phyloP scores from a whole-genome alignment of 768 basidiomycete genomes.

The Tylopilus plumbeoviolaceoides region DNA sequence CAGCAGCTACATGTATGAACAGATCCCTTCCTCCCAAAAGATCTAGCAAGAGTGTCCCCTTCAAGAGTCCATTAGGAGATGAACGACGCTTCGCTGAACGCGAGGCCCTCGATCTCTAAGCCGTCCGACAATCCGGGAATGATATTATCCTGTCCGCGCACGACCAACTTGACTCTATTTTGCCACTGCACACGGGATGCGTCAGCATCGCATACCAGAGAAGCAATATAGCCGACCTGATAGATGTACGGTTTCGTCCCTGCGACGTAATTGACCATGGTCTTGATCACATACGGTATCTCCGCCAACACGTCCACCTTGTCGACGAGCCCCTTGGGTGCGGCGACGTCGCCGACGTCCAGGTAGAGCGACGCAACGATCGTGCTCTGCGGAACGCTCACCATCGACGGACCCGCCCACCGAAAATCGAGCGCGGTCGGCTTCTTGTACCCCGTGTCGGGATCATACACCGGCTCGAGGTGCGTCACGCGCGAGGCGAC shows the following conservation, averaged over 20 bases:
- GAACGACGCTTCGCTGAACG: slow-evolving; percentile 92
- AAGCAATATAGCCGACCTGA: slow-evolving; percentile 52
- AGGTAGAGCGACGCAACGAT: slow-evolving; percentile 54
- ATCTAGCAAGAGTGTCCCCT: neutral
- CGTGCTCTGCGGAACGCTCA: slow-evolving; percentile 46
- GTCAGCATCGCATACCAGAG: neutral
- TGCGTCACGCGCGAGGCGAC: slow-evolving; percentile 68
- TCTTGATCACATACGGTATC: slow-evolving; percentile 88
- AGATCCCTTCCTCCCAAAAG: neutral
- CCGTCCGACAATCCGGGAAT: slow-evolving; percentile 39
- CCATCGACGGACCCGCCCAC: slow-evolving; percentile 72
- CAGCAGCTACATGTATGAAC: slow-evolving; percentile 10
- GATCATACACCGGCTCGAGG: slow-evolving; percentile 55
- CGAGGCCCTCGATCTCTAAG: slow-evolving; percentile 53
- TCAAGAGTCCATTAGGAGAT: slow-evolving; percentile 48
- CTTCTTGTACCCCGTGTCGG: slow-evolving; percentile 76
- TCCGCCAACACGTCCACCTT: slow-evolving; percentile 96
- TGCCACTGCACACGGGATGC: slow-evolving; percentile 41
- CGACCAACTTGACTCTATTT: slow-evolving; percentile 48
- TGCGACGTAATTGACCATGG: slow-evolving; percentile 89
- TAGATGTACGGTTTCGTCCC: slow-evolving; percentile 94
- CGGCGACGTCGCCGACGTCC: slow-evolving; percentile 53
- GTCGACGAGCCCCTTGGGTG: slow-evolving; percentile 76
- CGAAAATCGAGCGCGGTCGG: slow-evolving; percentile 68
- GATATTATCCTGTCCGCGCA: slow-evolving; percentile 41